Conservation (phyloP, 139 green algal species). For the Chara braunii region DNA sequence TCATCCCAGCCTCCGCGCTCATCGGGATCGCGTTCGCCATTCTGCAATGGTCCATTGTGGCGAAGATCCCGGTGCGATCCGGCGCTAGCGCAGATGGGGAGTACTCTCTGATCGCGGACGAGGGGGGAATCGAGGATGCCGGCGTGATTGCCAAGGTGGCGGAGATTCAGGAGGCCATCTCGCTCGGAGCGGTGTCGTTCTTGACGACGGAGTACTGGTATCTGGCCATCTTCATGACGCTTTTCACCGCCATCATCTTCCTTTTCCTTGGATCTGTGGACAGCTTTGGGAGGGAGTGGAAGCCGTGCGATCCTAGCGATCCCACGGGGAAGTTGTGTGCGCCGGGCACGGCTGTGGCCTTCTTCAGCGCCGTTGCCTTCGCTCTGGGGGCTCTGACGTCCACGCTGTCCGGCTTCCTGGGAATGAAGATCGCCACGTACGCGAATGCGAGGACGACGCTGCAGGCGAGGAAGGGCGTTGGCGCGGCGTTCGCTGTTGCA, state of each 20-base stretch:
- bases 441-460: constrained; percentile 88
- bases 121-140: not conserved
- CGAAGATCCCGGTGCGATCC: constrained; percentile 1
- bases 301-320: constrained; percentile 4
- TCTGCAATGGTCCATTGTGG: constrained; percentile 6
- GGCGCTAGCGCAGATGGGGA: not conserved
- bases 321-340: constrained; percentile 35
- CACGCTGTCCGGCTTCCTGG: constrained; percentile 83
- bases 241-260: constrained; percentile 84
- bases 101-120: not conserved
- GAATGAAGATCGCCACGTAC: constrained; percentile 96
- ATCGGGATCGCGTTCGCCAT: constrained; percentile 12
- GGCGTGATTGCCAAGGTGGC: not conserved
- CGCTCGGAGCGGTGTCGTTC: constrained; percentile 63
- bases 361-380: constrained; percentile 85
- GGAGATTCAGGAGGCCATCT: constrained; percentile 15
- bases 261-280: constrained; percentile 60
- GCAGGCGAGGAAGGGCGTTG: constrained; percentile 91
- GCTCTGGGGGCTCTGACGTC: constrained; percentile 80
- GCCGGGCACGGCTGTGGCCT: constrained; percentile 7
- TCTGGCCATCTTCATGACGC: constrained; percentile 48
- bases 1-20: constrained; percentile 7
- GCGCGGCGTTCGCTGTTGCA: constrained; percentile 85
- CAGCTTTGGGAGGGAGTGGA: constrained; percentile 10
- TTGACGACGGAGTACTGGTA: constrained; percentile 88